Evolutionary conservation across 768 basidiomycete species (phyloP).

Genomic region (Suillus americanus): DNA sequence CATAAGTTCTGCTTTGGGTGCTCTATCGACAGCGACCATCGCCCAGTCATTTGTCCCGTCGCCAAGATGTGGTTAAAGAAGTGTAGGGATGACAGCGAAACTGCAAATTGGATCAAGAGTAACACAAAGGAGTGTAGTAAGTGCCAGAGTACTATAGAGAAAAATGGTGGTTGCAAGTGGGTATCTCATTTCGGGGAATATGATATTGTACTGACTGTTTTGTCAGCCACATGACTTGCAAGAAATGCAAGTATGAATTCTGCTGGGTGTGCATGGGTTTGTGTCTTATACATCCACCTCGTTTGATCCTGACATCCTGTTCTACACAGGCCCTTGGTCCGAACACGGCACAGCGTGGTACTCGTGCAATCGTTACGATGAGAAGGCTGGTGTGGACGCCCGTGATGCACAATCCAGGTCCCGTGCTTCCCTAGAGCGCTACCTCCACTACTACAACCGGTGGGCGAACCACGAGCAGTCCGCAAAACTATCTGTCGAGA

Average conservation of each 20-base stretch:
- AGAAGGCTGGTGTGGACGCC: slow-evolving; percentile 83
- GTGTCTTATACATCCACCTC: slow-evolving; percentile 15
- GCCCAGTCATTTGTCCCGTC: slow-evolving; percentile 86
- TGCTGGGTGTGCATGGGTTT: slow-evolving; percentile 99
- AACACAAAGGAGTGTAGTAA: slow-evolving; percentile 98
- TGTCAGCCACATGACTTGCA: slow-evolving; percentile 97
- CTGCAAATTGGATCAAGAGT: slow-evolving; percentile 99
- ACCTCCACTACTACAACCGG: slow-evolving; percentile 98
- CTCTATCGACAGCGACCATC: slow-evolving; percentile 82
- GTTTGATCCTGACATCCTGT: slow-evolving; percentile 35
- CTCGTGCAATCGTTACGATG: slow-evolving; percentile 96
- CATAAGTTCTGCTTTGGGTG: slow-evolving; percentile 97
- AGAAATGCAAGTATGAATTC: slow-evolving; percentile 98
- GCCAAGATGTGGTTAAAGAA: slow-evolving; percentile 96
- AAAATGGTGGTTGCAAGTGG: slow-evolving; percentile 99
- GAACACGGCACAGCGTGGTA: slow-evolving; percentile 99
- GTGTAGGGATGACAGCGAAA: slow-evolving; percentile 96
- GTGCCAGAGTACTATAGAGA: slow-evolving; percentile 98
- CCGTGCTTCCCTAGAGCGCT: slow-evolving; percentile 89
- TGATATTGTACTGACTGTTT: slow-evolving; percentile 13
- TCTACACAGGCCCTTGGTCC: slow-evolving; percentile 80
- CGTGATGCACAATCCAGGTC: slow-evolving; percentile 90
- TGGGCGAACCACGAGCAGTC: slow-evolving; percentile 99
- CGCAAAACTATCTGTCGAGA: slow-evolving; percentile 90
- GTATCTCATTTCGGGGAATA: slow-evolving; percentile 33